Conservation (phyloP, 2,329 filamentous ascomycete species). For the Beauveria pseudobassiana region DNA sequence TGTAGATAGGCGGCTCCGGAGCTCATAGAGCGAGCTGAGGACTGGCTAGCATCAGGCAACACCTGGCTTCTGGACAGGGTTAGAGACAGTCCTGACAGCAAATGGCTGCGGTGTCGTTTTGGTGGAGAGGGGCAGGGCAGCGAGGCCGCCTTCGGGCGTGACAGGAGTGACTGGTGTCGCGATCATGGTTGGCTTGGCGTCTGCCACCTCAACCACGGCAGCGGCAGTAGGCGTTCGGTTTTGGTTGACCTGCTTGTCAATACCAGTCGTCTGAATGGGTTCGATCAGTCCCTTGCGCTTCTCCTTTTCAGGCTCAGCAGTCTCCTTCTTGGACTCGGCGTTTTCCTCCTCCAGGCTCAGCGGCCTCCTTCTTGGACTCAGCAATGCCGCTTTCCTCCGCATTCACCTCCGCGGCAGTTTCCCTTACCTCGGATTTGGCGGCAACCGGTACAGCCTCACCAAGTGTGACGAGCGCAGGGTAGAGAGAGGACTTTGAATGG, state of each 20-base stretch:
- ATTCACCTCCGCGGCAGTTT: not conserved
- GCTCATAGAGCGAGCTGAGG: conserved; percentile 45
- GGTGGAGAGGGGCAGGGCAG: conserved; percentile 15
- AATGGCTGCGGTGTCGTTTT: conserved; percentile 20
- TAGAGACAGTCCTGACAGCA: conserved; percentile 41
- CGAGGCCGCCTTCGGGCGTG: not conserved
- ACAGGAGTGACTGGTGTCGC: conserved; percentile 9
- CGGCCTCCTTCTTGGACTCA: not conserved
- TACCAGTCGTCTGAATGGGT: conserved; percentile 52
- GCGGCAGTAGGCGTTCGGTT: conserved; percentile 34
- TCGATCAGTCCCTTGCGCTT: conserved; percentile 32
- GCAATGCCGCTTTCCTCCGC: not conserved
- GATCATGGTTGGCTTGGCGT: not conserved
- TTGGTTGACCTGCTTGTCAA: not conserved
- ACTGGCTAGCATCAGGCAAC: conserved; percentile 38
- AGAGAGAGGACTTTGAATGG: not conserved
- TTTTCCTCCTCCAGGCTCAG: not conserved
- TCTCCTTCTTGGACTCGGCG: not conserved
- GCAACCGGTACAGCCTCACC: conserved; percentile 1
- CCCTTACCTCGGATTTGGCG: not conserved
- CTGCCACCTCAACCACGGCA: conserved; percentile 21
- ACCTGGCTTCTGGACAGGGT: conserved; percentile 34
- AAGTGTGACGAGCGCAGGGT: conserved; percentile 6
- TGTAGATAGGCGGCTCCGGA: conserved; percentile 50
- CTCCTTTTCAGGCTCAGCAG: not conserved